Percentiles rank a stretch among this genome's conserved stretches.
These are phyloP conservation scores for Penicillium desertorum DNA, from an alignment of 495 filamentous ascomycete species.

Conservation along the genomic window DNA sequence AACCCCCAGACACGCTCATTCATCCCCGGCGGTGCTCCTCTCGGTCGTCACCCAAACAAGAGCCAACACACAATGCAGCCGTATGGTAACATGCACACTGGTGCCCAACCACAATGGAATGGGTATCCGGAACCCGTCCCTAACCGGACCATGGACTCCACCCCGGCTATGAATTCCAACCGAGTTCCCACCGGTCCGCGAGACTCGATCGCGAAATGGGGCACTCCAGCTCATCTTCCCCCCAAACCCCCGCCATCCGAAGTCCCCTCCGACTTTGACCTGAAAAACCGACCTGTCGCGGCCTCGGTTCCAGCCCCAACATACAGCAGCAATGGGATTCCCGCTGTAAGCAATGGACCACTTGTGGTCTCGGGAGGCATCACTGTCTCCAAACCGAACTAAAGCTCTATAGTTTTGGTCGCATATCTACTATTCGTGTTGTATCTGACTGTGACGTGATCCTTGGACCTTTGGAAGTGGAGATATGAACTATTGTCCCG, in stretches of 20 bases:
- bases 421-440: neutral
- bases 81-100: conserved; percentile 31
- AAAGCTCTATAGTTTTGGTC: conserved; percentile 1
- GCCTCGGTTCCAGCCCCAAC: conserved; percentile 22
- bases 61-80: conserved; percentile 34
- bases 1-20: conserved; percentile 93
- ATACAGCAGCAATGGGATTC: conserved; percentile 26
- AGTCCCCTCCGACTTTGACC: conserved; percentile 46
- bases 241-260: conserved; percentile 56
- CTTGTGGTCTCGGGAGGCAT: conserved; percentile 46
- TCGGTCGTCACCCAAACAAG: conserved; percentile 34
- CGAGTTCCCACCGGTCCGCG: conserved; percentile 30
- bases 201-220: conserved; percentile 55
- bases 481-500: neutral
- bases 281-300: conserved; percentile 34
- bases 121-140: conserved; percentile 37
- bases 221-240: conserved; percentile 54
- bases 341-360: conserved; percentile 37
- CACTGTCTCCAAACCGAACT: conserved; percentile 28
- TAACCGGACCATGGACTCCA: conserved; percentile 7
- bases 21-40: conserved; percentile 56
- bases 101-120: conserved; percentile 32
- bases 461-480: neutral
- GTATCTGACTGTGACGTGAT: neutral
- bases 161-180: neutral